Percentiles rank a stretch among this genome's conserved stretches.
These are phyloP conservation scores for Termitomyces sp. DNA, from an alignment of 768 basidiomycete species.

Conservation along the genomic window DNA sequence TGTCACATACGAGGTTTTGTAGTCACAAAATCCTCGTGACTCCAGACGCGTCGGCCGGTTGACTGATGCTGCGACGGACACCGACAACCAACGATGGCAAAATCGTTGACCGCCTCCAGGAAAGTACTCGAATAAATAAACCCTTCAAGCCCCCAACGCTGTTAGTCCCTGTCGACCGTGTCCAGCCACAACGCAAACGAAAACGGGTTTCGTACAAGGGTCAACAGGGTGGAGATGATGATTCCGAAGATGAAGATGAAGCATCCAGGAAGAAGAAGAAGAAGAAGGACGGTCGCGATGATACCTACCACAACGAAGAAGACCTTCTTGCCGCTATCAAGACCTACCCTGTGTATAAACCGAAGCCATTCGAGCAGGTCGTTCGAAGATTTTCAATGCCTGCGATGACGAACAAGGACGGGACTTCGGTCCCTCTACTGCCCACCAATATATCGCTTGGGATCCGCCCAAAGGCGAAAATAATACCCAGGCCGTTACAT, in stretches of 20 bases:
- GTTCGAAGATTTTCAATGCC: slow-evolving; percentile 78
- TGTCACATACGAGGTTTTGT: slow-evolving; percentile 14
- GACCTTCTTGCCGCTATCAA: slow-evolving; percentile 57
- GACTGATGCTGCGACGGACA: slow-evolving; percentile 57
- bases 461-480: slow-evolving; percentile 69
- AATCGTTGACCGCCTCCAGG: slow-evolving; percentile 59
- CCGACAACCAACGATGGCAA: slow-evolving; percentile 71
- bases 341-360: slow-evolving; percentile 74
- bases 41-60: not conserved
- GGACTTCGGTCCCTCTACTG: slow-evolving; percentile 48
- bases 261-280: slow-evolving; percentile 60
- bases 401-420: slow-evolving; percentile 66
- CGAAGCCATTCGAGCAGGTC: slow-evolving; percentile 66
- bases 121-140: slow-evolving; percentile 67
- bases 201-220: slow-evolving; percentile 87
- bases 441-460: slow-evolving; percentile 76
- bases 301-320: slow-evolving; percentile 53
- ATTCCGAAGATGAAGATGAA: slow-evolving; percentile 53
- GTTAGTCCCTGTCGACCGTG: slow-evolving; percentile 36
- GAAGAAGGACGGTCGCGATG: slow-evolving; percentile 48
- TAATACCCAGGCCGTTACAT: slow-evolving; percentile 88
- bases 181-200: slow-evolving; percentile 72
- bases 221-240: slow-evolving; percentile 39
- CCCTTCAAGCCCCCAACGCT: slow-evolving; percentile 75
- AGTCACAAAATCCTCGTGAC: slow-evolving; percentile 12